Evolutionary conservation across 116 monocot genomes (phyloP).

Genomic region (Dioscorea cayenensis): DNA sequence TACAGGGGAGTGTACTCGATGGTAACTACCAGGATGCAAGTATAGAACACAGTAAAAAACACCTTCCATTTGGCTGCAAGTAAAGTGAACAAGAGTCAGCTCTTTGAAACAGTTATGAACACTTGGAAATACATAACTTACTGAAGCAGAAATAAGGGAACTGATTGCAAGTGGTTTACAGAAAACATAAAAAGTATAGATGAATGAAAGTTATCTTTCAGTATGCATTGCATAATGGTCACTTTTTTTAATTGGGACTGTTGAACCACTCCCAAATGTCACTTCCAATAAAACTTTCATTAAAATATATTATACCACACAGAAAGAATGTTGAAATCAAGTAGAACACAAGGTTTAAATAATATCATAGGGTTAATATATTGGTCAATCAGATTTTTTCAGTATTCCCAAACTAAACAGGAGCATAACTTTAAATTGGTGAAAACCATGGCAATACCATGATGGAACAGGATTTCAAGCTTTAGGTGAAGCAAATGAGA

Average conservation of each 20-base stretch:
- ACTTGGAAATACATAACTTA: background rate
- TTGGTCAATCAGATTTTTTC: too few relatives aligned
- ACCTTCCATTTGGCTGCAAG: slow-evolving; percentile 68
- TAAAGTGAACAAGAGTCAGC: background rate
- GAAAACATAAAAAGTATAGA: too few relatives aligned
- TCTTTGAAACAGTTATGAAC: background rate
- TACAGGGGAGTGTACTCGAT: slow-evolving; percentile 85
- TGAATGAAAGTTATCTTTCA: too few relatives aligned
- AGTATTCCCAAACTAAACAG: background rate
- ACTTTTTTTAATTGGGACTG: too few relatives aligned
- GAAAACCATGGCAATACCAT: slow-evolving; percentile 22
- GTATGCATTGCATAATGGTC: too few relatives aligned
- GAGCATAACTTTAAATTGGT: background rate
- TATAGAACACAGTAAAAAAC: slow-evolving; percentile 94
- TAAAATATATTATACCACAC: too few relatives aligned
- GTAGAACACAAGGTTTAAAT: too few relatives aligned
- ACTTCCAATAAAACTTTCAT: too few relatives aligned
- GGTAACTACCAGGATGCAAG: slow-evolving; percentile 84
- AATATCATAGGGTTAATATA: too few relatives aligned
- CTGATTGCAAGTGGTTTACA: too few relatives aligned
- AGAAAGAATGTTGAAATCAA: too few relatives aligned
- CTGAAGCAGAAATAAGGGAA: background rate
- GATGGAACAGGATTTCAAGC: slow-evolving; percentile 25
- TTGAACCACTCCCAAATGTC: too few relatives aligned
- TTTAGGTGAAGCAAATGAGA: slow-evolving; percentile 85